phyloP scores from a whole-genome alignment of 2,329 filamentous ascomycete species.

The Xylariales sp. region DNA sequence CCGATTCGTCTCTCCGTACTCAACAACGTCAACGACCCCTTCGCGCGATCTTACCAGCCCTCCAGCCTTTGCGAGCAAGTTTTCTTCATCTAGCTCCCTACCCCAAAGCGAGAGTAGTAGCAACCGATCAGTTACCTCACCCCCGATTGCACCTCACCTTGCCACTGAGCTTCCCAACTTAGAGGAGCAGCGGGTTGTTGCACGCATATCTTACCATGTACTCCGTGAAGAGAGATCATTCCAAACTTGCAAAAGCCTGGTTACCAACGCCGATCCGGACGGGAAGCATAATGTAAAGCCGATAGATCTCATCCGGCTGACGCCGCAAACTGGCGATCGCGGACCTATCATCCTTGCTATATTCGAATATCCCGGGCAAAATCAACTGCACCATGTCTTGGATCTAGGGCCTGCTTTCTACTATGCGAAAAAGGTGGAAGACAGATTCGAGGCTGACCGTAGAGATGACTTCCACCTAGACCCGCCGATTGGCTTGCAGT shows the following conservation, averaged over 20 bases:
- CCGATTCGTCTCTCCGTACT: conserved; percentile 49
- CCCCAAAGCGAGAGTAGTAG: conserved; percentile 34
- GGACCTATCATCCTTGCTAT: conserved; percentile 72
- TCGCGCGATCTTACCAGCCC: conserved; percentile 40
- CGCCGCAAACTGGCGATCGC: conserved; percentile 63
- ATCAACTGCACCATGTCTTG: conserved; percentile 65
- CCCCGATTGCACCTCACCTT: conserved; percentile 26
- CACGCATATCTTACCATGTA: conserved; percentile 76
- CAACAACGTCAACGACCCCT: conserved; percentile 41
- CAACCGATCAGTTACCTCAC: conserved; percentile 33
- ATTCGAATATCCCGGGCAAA: conserved; percentile 72
- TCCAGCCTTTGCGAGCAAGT: conserved; percentile 33
- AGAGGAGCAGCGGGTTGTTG: conserved; percentile 64
- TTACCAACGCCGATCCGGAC: conserved; percentile 64
- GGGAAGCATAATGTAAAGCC: conserved; percentile 75
- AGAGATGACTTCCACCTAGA: conserved; percentile 44
- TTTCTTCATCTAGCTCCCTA: conserved; percentile 33
- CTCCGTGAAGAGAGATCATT: conserved; percentile 83
- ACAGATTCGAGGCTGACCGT: conserved; percentile 41
- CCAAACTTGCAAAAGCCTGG: conserved; percentile 72
- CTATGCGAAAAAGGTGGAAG: conserved; percentile 47
- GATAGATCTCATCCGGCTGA: conserved; percentile 71
- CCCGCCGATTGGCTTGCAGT: conserved; percentile 62
- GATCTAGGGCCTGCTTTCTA: conserved; percentile 76
- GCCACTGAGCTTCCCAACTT: conserved; percentile 48